These are phyloP conservation scores for Lactifluus hygrophoroides DNA, from an alignment of 768 basidiomycete species.

Conservation along the genomic window DNA sequence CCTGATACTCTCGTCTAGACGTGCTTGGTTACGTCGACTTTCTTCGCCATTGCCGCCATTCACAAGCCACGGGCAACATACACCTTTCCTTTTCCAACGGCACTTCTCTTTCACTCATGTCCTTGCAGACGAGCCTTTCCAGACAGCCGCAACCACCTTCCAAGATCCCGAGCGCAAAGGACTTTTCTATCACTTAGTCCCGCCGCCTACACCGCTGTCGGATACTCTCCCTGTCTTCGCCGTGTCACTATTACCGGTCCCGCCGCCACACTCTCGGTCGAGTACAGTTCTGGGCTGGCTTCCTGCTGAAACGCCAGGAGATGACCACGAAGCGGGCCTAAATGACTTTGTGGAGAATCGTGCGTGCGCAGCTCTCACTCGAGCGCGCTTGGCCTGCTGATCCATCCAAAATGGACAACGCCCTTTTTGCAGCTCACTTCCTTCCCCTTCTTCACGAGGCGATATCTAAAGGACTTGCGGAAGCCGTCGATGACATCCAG, in stretches of 20 bases:
- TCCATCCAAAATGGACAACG: too few species aligned
- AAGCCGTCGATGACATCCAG: slow-evolving; percentile 59
- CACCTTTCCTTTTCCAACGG: background rate
- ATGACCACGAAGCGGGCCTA: slow-evolving; percentile 40
- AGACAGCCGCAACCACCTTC: slow-evolving; percentile 15
- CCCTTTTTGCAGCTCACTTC: background rate
- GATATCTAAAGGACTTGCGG: slow-evolving; percentile 43
- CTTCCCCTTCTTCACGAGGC: slow-evolving; percentile 46
- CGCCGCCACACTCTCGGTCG: slow-evolving; percentile 14
- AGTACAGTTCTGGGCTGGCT: slow-evolving; percentile 19
- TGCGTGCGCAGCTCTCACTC: slow-evolving; percentile 29
- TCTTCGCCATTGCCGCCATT: background rate
- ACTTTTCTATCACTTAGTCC: slow-evolving; percentile 19
- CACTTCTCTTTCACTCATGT: background rate
- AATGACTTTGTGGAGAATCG: slow-evolving; percentile 69
- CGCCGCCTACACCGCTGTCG: slow-evolving; percentile 9
- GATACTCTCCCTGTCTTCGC: slow-evolving; percentile 16
- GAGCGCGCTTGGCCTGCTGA: background rate
- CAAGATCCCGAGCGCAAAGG: slow-evolving; percentile 15
- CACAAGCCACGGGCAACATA: background rate
- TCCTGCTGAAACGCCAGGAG: slow-evolving; percentile 20
- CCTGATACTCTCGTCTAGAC: background rate
- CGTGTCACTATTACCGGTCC: slow-evolving; percentile 13
- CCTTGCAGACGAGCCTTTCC: background rate
- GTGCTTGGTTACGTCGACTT: background rate